Conservation (phyloP, 305 asterid genomes). For the Solanum aculeatissimum region DNA sequence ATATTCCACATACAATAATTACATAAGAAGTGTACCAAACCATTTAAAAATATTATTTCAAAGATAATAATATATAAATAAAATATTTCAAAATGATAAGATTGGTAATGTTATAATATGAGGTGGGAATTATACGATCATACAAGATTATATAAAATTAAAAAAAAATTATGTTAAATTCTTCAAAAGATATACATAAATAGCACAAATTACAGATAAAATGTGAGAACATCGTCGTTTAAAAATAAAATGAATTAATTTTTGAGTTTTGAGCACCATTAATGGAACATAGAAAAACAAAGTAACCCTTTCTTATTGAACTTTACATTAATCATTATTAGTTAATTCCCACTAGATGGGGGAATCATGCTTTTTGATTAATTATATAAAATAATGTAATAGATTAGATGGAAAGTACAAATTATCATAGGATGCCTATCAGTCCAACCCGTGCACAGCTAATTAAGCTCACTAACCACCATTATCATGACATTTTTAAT, state of each 20-base stretch:
- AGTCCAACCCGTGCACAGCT: conserved; percentile 1
- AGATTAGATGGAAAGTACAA: background rate
- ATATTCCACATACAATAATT: no score
- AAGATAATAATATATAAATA: no score
- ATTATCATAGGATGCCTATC: background rate
- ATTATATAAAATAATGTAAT: background rate
- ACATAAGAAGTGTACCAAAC: no score
- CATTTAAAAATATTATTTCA: no score
- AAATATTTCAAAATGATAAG: no score
- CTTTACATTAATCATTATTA: background rate
- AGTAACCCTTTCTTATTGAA: background rate
- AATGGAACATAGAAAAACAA: background rate
- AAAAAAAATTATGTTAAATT: no score
- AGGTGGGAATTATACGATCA: no score
- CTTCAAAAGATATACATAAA: no score
- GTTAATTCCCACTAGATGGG: background rate
- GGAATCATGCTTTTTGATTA: background rate
- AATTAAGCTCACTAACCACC: background rate
- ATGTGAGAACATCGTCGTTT: no score
- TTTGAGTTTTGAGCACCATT: background rate
- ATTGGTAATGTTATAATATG: no score
- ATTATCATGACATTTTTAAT: background rate
- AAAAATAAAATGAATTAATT: background rate
- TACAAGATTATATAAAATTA: no score
- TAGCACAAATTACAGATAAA: no score